Evolutionary conservation across 2,329 filamentous ascomycete species (phyloP).

Genomic region (Shiraia sp.): DNA sequence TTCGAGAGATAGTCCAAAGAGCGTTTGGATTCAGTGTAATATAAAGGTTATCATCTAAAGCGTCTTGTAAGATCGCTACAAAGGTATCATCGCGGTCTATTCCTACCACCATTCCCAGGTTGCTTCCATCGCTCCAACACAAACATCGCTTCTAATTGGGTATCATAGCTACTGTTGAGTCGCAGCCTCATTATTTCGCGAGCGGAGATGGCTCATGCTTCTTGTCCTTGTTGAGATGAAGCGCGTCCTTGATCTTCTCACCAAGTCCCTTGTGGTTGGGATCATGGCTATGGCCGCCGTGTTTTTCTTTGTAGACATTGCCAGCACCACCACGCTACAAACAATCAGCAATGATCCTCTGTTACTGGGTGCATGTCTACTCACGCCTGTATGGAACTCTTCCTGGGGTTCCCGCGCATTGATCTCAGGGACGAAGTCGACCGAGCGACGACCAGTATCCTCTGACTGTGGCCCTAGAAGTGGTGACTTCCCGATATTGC

Average conservation of each 20-base stretch:
- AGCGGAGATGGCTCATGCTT: conserved; percentile 37
- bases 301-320: conserved; percentile 54
- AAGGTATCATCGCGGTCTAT: too few relatives aligned
- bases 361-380: conserved; percentile 12
- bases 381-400: conserved; percentile 54
- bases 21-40: too few relatives aligned
- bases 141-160: conserved; percentile 11
- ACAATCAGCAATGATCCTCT: conserved; percentile 11
- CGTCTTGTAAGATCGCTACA: too few relatives aligned
- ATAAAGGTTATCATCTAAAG: too few relatives aligned
- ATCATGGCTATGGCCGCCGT: conserved; percentile 49
- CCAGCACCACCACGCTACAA: conserved; percentile 50
- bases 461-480: conserved; percentile 29
- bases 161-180: conserved; percentile 23
- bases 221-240: conserved; percentile 44
- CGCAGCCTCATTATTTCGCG: conserved; percentile 24
- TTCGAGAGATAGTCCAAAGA: too few relatives aligned
- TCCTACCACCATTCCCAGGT: conserved; percentile 1
- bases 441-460: conserved; percentile 31
- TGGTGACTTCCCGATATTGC: conserved; percentile 48
- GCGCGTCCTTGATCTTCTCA: conserved; percentile 51
- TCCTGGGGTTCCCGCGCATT: conserved; percentile 45
- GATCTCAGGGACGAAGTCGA: conserved; percentile 51
- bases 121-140: conserved; percentile 8
- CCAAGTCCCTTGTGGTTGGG: conserved; percentile 44